phyloP scores from a whole-genome alignment of 345 rosid genomes.

The Citrus medica region DNA sequence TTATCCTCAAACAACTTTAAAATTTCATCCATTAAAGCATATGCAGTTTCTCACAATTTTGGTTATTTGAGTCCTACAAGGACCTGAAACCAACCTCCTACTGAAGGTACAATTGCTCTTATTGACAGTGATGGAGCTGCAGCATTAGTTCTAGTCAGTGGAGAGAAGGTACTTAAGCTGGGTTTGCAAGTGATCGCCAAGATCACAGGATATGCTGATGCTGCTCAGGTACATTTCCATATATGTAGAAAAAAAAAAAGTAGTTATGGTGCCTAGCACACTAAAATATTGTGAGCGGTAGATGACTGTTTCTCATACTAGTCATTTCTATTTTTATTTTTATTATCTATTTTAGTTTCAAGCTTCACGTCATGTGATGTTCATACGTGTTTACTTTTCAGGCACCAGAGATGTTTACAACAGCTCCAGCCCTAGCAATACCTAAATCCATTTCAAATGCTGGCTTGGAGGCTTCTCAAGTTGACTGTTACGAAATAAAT shows the following conservation, averaged over 20 bases:
- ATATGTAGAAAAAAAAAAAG: background rate
- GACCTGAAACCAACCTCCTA: conserved; percentile 7
- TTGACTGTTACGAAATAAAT: conserved; percentile 91
- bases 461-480: conserved; percentile 73
- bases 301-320: background rate
- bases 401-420: conserved; percentile 94
- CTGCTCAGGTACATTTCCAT: conserved; percentile 80
- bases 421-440: conserved; percentile 93
- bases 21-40: background rate
- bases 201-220: conserved; percentile 84
- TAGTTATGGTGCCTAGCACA: background rate
- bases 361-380: conserved; percentile 10
- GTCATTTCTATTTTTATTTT: background rate
- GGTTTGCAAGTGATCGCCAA: conserved; percentile 84
- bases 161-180: conserved; percentile 69
- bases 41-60: background rate
- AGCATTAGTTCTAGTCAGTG: conserved; percentile 87
- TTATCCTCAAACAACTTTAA: background rate
- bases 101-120: conserved; percentile 10
- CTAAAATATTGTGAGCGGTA: background rate
- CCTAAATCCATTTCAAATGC: conserved; percentile 91
- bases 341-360: background rate
- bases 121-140: conserved; percentile 94
- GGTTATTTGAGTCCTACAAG: background rate
- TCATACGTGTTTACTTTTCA: conserved; percentile 34